Conservation (phyloP, 208 protist species). For the Acanthamoeba lenticulata region DNA sequence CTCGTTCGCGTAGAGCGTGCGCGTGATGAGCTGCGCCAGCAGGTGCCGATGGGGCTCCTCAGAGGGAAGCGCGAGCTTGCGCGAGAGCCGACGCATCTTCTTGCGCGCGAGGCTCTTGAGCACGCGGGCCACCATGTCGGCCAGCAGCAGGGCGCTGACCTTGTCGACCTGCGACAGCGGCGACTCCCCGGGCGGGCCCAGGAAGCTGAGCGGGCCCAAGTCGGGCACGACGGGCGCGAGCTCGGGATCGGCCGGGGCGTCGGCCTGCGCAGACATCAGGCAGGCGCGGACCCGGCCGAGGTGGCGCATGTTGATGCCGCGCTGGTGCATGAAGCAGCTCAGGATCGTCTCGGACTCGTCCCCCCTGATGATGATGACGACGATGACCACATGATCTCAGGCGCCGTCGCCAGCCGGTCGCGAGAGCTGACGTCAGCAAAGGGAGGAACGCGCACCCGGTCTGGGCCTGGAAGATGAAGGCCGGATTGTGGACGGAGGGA, state of each 20-base stretch:
- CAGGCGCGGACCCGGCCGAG: not conserved
- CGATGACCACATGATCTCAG: too few relatives aligned
- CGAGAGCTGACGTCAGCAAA: not conserved
- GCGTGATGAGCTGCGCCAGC: not conserved
- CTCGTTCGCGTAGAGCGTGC: not conserved
- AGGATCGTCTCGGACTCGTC: not conserved
- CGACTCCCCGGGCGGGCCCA: not conserved
- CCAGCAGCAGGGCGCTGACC: not conserved
- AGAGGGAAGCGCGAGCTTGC: not conserved
- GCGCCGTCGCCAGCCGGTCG: too few relatives aligned
- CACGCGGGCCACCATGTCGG: constrained; percentile 59
- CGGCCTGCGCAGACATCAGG: not conserved
- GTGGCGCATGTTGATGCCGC: constrained; percentile 65
- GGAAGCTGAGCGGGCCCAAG: not conserved
- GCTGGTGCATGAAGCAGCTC: not conserved
- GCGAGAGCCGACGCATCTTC: not conserved
- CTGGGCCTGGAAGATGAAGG: constrained; percentile 9
- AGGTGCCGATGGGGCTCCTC: not conserved
- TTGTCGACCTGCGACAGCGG: not conserved
- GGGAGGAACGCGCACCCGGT: not conserved
- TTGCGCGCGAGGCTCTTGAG: constrained; percentile 17
- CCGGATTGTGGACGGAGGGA: not conserved
- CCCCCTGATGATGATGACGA: not conserved
- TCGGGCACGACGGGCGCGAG: not conserved
- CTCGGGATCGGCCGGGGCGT: not conserved